phyloP scores from a whole-genome alignment of 257 asterid genomes.

The Gentiana macrophylla region DNA sequence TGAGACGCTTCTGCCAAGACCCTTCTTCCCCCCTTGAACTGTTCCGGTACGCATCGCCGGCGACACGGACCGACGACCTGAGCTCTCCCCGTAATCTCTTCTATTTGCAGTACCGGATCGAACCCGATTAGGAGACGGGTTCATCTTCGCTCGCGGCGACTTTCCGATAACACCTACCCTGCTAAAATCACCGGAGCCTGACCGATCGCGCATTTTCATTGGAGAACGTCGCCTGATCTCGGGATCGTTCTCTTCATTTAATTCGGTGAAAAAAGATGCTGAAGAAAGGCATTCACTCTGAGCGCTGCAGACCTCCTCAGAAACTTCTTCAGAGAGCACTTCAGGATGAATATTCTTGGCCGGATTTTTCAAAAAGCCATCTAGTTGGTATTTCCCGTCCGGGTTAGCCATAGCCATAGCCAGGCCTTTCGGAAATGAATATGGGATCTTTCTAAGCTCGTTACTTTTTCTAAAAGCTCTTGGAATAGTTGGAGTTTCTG shows the following conservation, averaged over 20 bases:
- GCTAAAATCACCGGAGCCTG: constrained; percentile 23
- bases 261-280: constrained; percentile 21
- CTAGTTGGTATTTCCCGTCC: constrained; percentile 11
- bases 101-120: constrained; percentile 24
- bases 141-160: constrained; percentile 44
- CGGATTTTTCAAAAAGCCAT: constrained; percentile 17
- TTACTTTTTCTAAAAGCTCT: constrained; percentile 6
- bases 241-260: not conserved
- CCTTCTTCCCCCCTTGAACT: constrained; percentile 15
- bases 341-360: constrained; percentile 11
- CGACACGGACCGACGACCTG: constrained; percentile 63
- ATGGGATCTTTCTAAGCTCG: constrained; percentile 31
- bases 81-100: constrained; percentile 38
- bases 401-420: not conserved
- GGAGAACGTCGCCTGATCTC: constrained; percentile 42
- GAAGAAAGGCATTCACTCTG: constrained; percentile 16
- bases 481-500: constrained; percentile 42
- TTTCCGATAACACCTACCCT: constrained; percentile 14
- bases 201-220: constrained; percentile 27
- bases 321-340: constrained; percentile 17
- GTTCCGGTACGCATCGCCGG: constrained; percentile 40
- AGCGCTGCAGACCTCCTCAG: constrained; percentile 6
- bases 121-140: constrained; percentile 44
- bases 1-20: constrained; percentile 36
- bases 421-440: constrained; percentile 8